phyloP scores from a whole-genome alignment of 257 asterid genomes.

The Fraxinus cuspidata region DNA sequence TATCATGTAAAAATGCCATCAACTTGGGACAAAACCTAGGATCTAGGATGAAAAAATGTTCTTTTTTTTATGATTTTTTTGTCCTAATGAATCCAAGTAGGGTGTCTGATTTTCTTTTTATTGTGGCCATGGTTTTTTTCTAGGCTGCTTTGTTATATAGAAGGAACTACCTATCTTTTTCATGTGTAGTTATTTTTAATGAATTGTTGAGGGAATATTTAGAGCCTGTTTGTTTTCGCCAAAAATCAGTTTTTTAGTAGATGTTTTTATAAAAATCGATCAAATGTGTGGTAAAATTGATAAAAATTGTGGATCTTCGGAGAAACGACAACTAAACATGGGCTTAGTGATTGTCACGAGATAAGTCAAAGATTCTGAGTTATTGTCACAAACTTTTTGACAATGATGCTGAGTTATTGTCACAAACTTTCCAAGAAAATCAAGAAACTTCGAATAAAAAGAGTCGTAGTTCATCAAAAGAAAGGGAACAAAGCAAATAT shows the following conservation, averaged over 20 bases:
- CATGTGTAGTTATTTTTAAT: neutral
- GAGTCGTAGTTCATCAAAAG: conserved; percentile 83
- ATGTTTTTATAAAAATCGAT: no score
- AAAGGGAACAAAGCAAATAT: conserved; percentile 60
- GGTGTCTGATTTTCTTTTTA: neutral
- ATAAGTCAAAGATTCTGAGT: conserved; percentile 74
- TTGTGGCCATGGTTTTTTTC: neutral
- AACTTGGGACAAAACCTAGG: neutral
- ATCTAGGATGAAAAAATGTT: neutral
- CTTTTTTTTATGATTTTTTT: neutral
- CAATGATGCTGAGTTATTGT: conserved; percentile 55
- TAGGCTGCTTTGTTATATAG: neutral
- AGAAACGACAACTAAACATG: no score
- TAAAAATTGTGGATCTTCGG: no score
- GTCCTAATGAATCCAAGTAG: neutral
- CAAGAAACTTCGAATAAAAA: conserved; percentile 71
- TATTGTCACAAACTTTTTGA: conserved; percentile 76
- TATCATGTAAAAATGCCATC: neutral
- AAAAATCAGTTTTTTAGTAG: no score
- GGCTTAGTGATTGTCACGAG: neutral
- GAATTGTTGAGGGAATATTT: neutral
- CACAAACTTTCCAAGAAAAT: conserved; percentile 73
- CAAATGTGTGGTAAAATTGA: no score
- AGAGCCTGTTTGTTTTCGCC: neutral
- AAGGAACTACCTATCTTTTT: neutral